These are phyloP conservation scores for Acarospora socialis DNA, from an alignment of 2,329 filamentous ascomycete species.

Conservation along the genomic window DNA sequence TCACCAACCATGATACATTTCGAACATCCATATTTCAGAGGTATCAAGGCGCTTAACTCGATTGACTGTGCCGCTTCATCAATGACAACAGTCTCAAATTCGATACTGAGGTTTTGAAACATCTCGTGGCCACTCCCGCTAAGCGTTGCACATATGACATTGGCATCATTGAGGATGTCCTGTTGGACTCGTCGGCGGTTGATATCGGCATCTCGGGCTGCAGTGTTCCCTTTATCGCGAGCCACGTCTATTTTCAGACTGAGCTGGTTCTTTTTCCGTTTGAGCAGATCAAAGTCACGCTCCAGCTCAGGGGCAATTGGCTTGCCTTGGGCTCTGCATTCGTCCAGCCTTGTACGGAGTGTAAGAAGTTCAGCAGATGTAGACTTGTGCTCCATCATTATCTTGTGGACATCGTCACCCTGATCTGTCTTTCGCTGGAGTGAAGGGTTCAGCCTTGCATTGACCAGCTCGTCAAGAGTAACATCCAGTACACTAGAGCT, in stretches of 20 bases:
- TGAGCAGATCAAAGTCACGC: conserved; percentile 63
- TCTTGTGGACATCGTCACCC: conserved; percentile 42
- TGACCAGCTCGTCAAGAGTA: conserved; percentile 83
- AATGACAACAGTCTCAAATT: conserved; percentile 97
- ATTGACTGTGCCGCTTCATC: conserved; percentile 98
- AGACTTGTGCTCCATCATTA: conserved; percentile 55
- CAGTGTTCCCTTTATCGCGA: conserved; percentile 72
- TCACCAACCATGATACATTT: conserved; percentile 97
- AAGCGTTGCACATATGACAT: conserved; percentile 88
- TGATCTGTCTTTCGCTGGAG: conserved; percentile 29
- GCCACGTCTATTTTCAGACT: conserved; percentile 74
- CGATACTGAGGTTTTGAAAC: conserved; percentile 85
- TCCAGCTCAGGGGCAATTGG: conserved; percentile 40
- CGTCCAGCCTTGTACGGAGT: conserved; percentile 57
- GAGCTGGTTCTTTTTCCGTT: conserved; percentile 60
- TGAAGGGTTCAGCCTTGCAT: conserved; percentile 45
- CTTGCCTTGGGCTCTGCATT: conserved; percentile 41
- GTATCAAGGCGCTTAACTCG: conserved; percentile 89
- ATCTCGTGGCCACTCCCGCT: conserved; percentile 95
- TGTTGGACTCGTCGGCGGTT: conserved; percentile 74
- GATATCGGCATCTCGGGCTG: conserved; percentile 72
- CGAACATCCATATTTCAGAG: conserved; percentile 89
- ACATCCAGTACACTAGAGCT: conserved; percentile 81
- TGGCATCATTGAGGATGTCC: conserved; percentile 74
- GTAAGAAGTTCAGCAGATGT: conserved; percentile 52